Evolutionary conservation across 176 grass and related monocot genomes (phyloP).

Genomic region (Bolboschoenus planiculmis): DNA sequence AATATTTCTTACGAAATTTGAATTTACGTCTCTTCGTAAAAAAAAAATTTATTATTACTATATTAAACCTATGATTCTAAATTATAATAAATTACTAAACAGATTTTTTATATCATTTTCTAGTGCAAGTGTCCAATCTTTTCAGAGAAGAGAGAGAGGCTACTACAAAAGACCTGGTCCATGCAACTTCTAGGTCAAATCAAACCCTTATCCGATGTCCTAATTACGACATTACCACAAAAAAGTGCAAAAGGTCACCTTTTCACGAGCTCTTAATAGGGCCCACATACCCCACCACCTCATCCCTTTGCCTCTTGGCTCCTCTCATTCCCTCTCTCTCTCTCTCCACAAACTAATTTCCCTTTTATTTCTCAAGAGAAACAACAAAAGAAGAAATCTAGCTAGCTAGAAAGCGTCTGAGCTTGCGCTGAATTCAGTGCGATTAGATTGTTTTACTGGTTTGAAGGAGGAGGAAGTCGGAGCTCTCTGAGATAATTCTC

Average conservation of each 20-base stretch:
- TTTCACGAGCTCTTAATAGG: slow-evolving; percentile 22
- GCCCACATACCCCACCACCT: slow-evolving; percentile 41
- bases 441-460: neutral
- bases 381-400: neutral
- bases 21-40: too few relatives aligned
- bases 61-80: too few relatives aligned
- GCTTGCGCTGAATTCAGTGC: neutral
- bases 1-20: too few relatives aligned
- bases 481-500: neutral
- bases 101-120: neutral
- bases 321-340: slow-evolving; percentile 11
- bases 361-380: neutral
- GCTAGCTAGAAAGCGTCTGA: neutral
- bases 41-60: too few relatives aligned
- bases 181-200: neutral
- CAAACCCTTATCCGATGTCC: slow-evolving; percentile 19
- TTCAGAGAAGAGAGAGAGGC: neutral
- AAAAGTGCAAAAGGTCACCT: slow-evolving; percentile 74
- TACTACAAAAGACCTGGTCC: neutral
- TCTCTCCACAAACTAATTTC: neutral
- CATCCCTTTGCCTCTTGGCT: neutral
- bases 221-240: slow-evolving; percentile 31
- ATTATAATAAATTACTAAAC: neutral
- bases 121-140: neutral
- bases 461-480: neutral